Base-by-base conservation (phyloP, 2,329 filamentous ascomycete genomes). In the Alternaria gansuensis region DNA sequence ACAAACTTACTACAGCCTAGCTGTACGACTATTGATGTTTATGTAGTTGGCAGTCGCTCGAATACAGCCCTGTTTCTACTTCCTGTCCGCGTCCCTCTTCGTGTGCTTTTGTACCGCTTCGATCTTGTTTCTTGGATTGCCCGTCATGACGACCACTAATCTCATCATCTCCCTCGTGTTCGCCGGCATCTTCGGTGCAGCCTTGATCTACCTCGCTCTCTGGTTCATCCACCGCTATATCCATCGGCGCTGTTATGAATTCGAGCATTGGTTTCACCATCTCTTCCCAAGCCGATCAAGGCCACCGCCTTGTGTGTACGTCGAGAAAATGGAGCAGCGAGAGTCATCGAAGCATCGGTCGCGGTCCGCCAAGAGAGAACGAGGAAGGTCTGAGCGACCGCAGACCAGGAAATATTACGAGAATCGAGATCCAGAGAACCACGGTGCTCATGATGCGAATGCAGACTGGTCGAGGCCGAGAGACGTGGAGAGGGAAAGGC, bases 191-290 rank as follows among this genome's bases (percentile, higher is more conserved):
- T 72, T 71, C 48, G 70, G 71, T 13, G 41, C 65, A 0, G 51
- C 53, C 3, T 29, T 73, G 5, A 53, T 74, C 1, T 71, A 62
- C 49, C 51, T 67, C 4, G 53, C 43, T 2, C 33, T 72, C 2
- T 71, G 66, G 58, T 66, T 54, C 24, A 24, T 67, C 0, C 60
- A 66, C 7, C 51, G 57, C 24, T 73, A 59, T 29, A 62, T 74
- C 9, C 59, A 67, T 21, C 48, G 39, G 4, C 34, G 57, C 36
- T 71, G 67, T 24, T 23, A 57, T 3, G 56, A 67, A 23, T 26
- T 74, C 2, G 62, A 62, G 29, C 57, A 64, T 10, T 73, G 65
- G 60, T 59, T 70, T 28, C 58, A 65, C 8, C 3, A 51, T 0
- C 11, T 63, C 2, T 53, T 41, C 13, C 48, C 53, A 4, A 39